Percentiles rank a stretch among this genome's conserved stretches.
These are phyloP conservation scores for Agarophyton chilense DNA, from an alignment of 23 red algal genomes.

Conservation along the genomic window DNA sequence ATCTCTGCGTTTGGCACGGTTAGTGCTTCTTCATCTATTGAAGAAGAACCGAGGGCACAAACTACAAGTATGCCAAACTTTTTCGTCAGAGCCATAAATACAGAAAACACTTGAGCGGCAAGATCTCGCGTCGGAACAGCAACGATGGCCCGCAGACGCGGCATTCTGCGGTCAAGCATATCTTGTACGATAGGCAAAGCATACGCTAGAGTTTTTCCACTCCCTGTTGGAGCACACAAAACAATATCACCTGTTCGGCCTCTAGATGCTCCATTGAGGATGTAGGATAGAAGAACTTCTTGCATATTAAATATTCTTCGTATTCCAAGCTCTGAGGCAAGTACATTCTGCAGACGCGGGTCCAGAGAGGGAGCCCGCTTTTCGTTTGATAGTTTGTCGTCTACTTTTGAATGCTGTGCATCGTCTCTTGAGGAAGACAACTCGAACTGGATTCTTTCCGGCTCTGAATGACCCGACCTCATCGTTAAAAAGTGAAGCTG, in stretches of 20 bases:
- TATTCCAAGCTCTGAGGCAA: constrained; percentile 7
- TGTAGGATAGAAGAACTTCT: constrained; percentile 8
- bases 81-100: constrained; percentile 48
- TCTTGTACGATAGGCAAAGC: constrained; percentile 79
- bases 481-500: too few relatives aligned
- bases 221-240: constrained; percentile 92
- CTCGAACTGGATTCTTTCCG: constrained; percentile 3
- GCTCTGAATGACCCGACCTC: background rate
- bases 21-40: constrained; percentile 32
- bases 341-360: background rate
- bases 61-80: background rate
- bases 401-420: background rate
- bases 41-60: constrained; percentile 20
- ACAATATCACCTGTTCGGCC: constrained; percentile 66
- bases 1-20: constrained; percentile 46
- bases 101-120: constrained; percentile 62
- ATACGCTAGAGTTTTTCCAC: constrained; percentile 96
- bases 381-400: background rate
- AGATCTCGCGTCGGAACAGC: constrained; percentile 91
- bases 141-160: constrained; percentile 76
- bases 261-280: constrained; percentile 13
- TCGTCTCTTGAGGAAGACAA: background rate
- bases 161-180: constrained; percentile 19
- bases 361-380: background rate
- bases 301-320: constrained; percentile 59